These are phyloP conservation scores for Solanum megistacrolobum DNA, from an alignment of 257 asterid species.

Conservation along the genomic window DNA sequence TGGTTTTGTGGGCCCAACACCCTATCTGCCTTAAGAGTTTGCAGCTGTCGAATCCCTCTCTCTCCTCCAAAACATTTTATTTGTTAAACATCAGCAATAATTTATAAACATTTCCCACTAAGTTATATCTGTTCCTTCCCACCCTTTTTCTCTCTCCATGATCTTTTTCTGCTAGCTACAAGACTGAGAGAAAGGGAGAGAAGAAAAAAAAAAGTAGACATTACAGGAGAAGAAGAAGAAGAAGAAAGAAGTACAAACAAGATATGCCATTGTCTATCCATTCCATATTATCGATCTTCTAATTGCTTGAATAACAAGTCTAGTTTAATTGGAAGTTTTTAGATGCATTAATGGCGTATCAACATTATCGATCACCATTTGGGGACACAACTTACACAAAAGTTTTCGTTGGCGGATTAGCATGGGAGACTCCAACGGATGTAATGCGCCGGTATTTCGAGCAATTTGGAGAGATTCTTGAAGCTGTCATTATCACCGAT, in stretches of 20 bases:
- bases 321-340: background rate
- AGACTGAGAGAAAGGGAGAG: background rate
- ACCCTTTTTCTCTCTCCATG: background rate
- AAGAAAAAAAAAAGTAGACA: background rate
- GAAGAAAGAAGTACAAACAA: no score
- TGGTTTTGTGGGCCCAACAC: background rate
- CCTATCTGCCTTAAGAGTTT: slow-evolving; percentile 14
- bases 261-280: background rate
- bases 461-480: slow-evolving; percentile 90
- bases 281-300: background rate
- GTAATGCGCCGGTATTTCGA: slow-evolving; percentile 70
- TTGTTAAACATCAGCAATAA: background rate
- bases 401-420: slow-evolving; percentile 95
- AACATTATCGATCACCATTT: slow-evolving; percentile 93
- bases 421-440: slow-evolving; percentile 96
- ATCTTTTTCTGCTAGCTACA: background rate
- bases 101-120: background rate
- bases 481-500: slow-evolving; percentile 92
- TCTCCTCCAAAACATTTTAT: slow-evolving; percentile 8
- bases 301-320: background rate
- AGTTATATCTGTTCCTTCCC: background rate
- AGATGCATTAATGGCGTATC: slow-evolving; percentile 57
- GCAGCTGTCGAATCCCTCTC: slow-evolving; percentile 61
- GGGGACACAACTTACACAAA: slow-evolving; percentile 93
- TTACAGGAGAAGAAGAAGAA: background rate